Percentiles rank a stretch among this genome's conserved stretches.
These are phyloP conservation scores for Kluyveromyces wickerhamii DNA, from an alignment of 805 yeast species.

Conservation along the genomic window DNA sequence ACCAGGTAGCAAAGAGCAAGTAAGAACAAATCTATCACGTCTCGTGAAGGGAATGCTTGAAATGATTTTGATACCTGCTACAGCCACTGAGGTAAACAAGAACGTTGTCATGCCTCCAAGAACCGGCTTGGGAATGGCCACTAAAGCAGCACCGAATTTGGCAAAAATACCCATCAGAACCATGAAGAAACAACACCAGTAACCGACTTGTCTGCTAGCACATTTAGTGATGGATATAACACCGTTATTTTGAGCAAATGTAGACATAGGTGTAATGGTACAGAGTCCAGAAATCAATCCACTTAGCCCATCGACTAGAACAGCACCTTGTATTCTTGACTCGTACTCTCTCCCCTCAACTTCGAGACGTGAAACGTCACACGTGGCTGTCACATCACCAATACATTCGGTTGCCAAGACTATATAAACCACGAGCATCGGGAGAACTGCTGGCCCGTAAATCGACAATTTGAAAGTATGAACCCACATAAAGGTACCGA, in stretches of 20 bases:
- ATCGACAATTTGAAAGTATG: slow-evolving; percentile 69
- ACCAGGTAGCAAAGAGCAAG: slow-evolving; percentile 59
- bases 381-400: slow-evolving; percentile 91
- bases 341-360: slow-evolving; percentile 79
- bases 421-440: slow-evolving; percentile 74
- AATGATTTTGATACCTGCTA: slow-evolving; percentile 63
- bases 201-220: slow-evolving; percentile 76
- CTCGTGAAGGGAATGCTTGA: slow-evolving; percentile 47
- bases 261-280: slow-evolving; percentile 84
- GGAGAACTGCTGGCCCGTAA: slow-evolving; percentile 81
- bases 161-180: slow-evolving; percentile 82
- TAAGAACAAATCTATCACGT: slow-evolving; percentile 64
- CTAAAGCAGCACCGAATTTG: slow-evolving; percentile 83
- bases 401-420: slow-evolving; percentile 88
- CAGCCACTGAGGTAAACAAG: slow-evolving; percentile 67
- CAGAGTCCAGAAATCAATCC: slow-evolving; percentile 68
- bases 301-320: slow-evolving; percentile 79
- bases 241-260: slow-evolving; percentile 94
- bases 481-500: slow-evolving; percentile 79
- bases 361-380: slow-evolving; percentile 80
- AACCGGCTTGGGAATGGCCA: slow-evolving; percentile 69
- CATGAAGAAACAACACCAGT: slow-evolving; percentile 73
- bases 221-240: slow-evolving; percentile 88
- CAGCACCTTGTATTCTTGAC: slow-evolving; percentile 86
- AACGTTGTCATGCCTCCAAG: slow-evolving; percentile 86